Evolutionary conservation across 2,329 filamentous ascomycete species (phyloP).

Genomic region (Sporothrix luriei): DNA sequence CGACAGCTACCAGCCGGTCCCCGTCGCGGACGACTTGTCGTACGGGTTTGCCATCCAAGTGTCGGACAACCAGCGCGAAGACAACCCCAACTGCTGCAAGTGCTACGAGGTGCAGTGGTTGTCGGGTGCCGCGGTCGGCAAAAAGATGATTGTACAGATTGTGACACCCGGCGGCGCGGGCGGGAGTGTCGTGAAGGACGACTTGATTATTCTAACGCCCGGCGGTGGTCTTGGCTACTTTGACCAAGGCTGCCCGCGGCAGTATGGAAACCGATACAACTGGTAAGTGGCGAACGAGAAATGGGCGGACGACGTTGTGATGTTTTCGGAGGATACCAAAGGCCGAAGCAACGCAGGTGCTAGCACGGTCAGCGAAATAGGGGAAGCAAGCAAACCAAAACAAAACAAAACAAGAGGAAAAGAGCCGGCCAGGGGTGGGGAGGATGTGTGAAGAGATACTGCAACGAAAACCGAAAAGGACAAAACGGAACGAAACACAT

Average conservation of each 20-base stretch:
- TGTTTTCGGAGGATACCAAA: neutral
- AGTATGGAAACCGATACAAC: neutral
- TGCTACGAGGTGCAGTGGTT: constrained; percentile 38
- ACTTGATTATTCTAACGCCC: neutral
- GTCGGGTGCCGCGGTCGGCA: constrained; percentile 35
- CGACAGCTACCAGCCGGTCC: constrained; percentile 2
- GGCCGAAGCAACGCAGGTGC: neutral
- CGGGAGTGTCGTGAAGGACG: neutral
- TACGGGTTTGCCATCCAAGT: constrained; percentile 38
- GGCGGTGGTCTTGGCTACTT: neutral
- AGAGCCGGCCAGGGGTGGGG: too few relatives aligned
- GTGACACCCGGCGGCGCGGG: neutral
- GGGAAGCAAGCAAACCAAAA: too few relatives aligned
- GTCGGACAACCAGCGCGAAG: constrained; percentile 33
- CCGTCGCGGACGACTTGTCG: constrained; percentile 36
- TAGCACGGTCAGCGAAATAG: neutral
- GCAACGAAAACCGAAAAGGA: neutral
- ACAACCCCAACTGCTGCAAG: constrained; percentile 38
- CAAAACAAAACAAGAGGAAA: neutral
- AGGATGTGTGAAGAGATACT: neutral
- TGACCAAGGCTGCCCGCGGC: neutral
- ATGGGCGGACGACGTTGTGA: too few relatives aligned
- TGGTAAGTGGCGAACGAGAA: neutral
- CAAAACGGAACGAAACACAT: neutral
- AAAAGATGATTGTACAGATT: constrained; percentile 33